phyloP scores from a whole-genome alignment of 768 basidiomycete genomes.

The Psilocybe azurescens region DNA sequence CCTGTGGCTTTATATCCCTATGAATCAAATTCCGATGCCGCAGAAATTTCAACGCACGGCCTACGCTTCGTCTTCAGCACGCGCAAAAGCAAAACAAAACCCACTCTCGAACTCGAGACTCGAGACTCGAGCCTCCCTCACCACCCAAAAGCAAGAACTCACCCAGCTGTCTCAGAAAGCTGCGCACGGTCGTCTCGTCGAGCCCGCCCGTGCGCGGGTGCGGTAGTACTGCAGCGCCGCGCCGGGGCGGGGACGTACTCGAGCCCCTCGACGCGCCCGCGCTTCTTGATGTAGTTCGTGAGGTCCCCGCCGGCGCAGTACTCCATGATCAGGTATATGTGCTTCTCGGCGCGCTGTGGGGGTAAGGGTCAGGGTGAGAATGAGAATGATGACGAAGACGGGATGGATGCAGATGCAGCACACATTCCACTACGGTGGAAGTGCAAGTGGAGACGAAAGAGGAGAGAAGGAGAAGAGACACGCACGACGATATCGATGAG shows the following conservation, averaged over 20 bases:
- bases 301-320: constrained; percentile 97
- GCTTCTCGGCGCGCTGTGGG: constrained; percentile 69
- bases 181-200: constrained; percentile 88
- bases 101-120: too few species aligned
- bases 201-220: constrained; percentile 92
- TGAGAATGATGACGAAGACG: too few species aligned
- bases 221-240: constrained; percentile 81
- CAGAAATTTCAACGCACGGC: constrained; percentile 83
- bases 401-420: too few species aligned
- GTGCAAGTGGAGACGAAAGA: neutral
- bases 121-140: too few species aligned
- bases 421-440: too few species aligned
- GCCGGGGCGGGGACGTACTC: constrained; percentile 77
- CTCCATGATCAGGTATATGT: constrained; percentile 97
- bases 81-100: too few species aligned
- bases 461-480: neutral
- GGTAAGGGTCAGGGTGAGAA: too few species aligned
- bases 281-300: constrained; percentile 95
- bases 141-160: too few species aligned
- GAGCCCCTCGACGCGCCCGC: constrained; percentile 90
- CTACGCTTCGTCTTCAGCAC: too few species aligned
- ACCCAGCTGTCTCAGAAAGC: constrained; percentile 92
- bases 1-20: constrained; percentile 97
- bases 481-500: constrained; percentile 91
- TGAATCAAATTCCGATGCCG: constrained; percentile 91